Evolutionary conservation across 2,329 filamentous ascomycete genomes (phyloP).

Genomic region (Paracoccidioides brasiliensis): DNA sequence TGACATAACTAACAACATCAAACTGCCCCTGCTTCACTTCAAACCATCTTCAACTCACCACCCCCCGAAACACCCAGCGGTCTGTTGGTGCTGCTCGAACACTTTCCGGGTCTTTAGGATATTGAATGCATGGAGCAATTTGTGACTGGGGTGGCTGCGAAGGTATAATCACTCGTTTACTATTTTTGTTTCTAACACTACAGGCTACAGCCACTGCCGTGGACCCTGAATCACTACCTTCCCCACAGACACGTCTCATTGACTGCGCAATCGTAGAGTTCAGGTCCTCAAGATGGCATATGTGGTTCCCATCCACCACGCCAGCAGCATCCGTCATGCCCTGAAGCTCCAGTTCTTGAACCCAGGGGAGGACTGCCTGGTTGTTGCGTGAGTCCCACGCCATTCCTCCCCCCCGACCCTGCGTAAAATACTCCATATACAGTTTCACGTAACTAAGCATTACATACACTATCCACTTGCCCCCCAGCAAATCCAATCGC

Average conservation of each 20-base stretch:
- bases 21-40: background rate
- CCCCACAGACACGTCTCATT: background rate
- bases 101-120: background rate
- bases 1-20: too few relatives aligned
- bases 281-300: constrained; percentile 63
- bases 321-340: constrained; percentile 83
- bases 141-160: background rate
- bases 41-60: background rate
- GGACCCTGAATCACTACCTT: background rate
- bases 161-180: background rate
- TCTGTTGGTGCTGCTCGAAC: background rate
- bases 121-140: background rate
- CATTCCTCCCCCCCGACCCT: background rate
- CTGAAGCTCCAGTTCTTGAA: constrained; percentile 65
- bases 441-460: too few relatives aligned
- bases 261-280: background rate
- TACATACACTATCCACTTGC: background rate
- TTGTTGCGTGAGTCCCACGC: constrained; percentile 59
- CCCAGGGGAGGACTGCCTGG: constrained; percentile 63
- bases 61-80: background rate
- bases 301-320: constrained; percentile 80
- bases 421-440: background rate
- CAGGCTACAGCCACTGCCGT: background rate
- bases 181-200: background rate
- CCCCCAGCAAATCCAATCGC: constrained; percentile 63